These are phyloP conservation scores for Streptanthus diversifolius DNA, from an alignment of 345 rosid genomes.

Conservation along the genomic window DNA sequence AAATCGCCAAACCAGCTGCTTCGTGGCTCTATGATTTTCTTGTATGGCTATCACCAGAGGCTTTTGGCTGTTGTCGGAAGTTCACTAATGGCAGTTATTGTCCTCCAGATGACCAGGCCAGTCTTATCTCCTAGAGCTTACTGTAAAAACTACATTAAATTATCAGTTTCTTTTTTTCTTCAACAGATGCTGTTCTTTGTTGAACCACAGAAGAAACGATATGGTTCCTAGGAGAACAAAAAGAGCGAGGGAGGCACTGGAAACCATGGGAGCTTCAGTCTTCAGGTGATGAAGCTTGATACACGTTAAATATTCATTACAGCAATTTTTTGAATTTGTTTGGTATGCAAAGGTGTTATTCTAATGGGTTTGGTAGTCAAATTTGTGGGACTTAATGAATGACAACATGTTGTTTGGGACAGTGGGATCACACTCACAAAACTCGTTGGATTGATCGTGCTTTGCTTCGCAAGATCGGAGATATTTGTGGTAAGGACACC, in stretches of 20 bases:
- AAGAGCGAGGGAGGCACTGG: constrained; percentile 65
- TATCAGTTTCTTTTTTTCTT: not conserved
- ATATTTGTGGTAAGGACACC: constrained; percentile 67
- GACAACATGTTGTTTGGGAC: constrained; percentile 31
- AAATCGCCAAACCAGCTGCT: constrained; percentile 97
- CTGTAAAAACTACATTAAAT: constrained; percentile 4
- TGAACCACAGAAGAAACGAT: constrained; percentile 1
- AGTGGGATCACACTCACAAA: constrained; percentile 94
- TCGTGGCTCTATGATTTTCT: constrained; percentile 98
- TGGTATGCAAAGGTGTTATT: constrained; percentile 15
- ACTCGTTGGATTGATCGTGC: constrained; percentile 86
- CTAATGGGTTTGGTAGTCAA: not conserved
- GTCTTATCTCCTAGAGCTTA: constrained; percentile 28
- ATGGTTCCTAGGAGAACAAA: constrained; percentile 44
- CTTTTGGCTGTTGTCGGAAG: constrained; percentile 92
- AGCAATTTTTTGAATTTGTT: not conserved
- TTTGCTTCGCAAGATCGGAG: constrained; percentile 81
- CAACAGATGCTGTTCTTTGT: not conserved
- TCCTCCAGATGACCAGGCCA: constrained; percentile 96
- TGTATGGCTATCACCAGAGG: constrained; percentile 92
- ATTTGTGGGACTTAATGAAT: constrained; percentile 26
- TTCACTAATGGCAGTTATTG: constrained; percentile 74
- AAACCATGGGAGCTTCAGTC: constrained; percentile 97
- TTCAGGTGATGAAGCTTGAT: constrained; percentile 60
- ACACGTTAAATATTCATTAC: not conserved